Base-by-base conservation (phyloP, 1,139 yeast species). In the Sugiyamaella castrensis region DNA sequence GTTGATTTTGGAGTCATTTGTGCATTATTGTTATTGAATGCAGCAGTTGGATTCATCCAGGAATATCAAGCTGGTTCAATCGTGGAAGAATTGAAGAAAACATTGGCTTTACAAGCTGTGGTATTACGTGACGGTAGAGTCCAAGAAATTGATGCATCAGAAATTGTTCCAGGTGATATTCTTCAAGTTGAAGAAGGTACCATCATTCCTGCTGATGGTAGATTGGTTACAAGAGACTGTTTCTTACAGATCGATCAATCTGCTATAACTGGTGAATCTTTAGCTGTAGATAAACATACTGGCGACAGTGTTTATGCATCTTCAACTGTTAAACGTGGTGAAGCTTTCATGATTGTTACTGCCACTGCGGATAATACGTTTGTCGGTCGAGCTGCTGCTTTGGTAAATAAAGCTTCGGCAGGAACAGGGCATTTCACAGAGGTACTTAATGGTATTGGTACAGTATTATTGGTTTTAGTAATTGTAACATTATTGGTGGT, bases 1-100 rank as follows among this genome's bases (percentile, higher is more conserved):
- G 96, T 91, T 69, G 97, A 89, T 81, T 89, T 89, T 78, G 97
- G 97, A 81, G 97, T 91, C 71, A 89, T 91, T 69, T 82, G 88
- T 73, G 97, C 86, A 72, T 76, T 91, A 66, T 79, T 91, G 64
- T 67, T 84, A 71, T 82, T 91, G 71, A 91, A 91, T 75, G 97
- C 97, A 60, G 75, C 77, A 64, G 97, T 91, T 71, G 98, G 98
- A 80, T 91, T 89, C 82, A 78, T 88, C 63, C 97, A 91, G 77
- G 98, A 91, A 76, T 91, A 78, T 84, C 95, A 69, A 60, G 68
- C 75, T 27, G 75, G 75, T 48, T 68, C 74, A 32, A 71, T 72
- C 57, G 75, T 72, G 50, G 76, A 73, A 15, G 76, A 74, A 52
- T 61, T 76, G 57, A 67, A 68, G 55, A 68, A 69, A 58, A 69